phyloP scores from a whole-genome alignment of 2,329 filamentous ascomycete species.

The Cadophora sp. region DNA sequence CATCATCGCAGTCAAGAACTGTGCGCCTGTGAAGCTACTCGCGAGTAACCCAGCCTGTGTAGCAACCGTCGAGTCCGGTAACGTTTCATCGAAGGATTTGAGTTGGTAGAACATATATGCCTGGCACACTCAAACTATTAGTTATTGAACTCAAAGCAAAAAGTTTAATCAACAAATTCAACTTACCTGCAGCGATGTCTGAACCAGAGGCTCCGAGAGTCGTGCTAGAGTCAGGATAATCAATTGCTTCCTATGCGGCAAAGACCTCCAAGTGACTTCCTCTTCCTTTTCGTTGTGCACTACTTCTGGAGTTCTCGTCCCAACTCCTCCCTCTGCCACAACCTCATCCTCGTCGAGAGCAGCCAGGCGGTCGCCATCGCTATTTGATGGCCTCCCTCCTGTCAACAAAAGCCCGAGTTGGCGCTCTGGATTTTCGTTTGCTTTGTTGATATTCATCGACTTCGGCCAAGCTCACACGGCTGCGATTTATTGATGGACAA shows the following conservation, averaged over 20 bases:
- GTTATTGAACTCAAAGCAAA: not conserved
- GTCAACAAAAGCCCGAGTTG: conserved; percentile 15
- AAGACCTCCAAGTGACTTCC: conserved; percentile 26
- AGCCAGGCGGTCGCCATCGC: conserved; percentile 23
- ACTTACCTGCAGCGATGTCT: conserved; percentile 61
- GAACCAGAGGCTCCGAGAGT: conserved; percentile 81
- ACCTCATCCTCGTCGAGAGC: conserved; percentile 29
- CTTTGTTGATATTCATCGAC: conserved; percentile 28
- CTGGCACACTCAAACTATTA: conserved; percentile 39
- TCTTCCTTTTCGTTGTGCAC: conserved; percentile 24
- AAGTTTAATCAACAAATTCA: conserved; percentile 44
- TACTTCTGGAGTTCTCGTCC: not conserved
- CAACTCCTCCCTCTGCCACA: conserved; percentile 24
- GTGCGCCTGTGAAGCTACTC: conserved; percentile 80
- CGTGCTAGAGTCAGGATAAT: conserved; percentile 79
- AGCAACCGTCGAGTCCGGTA: conserved; percentile 70
- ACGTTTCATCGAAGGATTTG: conserved; percentile 69
- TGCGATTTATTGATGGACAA: conserved; percentile 9
- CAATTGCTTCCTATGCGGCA: conserved; percentile 69
- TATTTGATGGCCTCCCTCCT: not conserved
- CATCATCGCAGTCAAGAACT: conserved; percentile 75
- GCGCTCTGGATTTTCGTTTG: conserved; percentile 5
- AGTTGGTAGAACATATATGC: conserved; percentile 86
- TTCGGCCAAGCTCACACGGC: conserved; percentile 17
- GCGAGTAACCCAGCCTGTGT: conserved; percentile 79